Percentiles rank a stretch among this genome's conserved stretches.
Conservation (phyloP, 192 early-diverging fungal species). For the Gonapodya prolifera region DNA sequence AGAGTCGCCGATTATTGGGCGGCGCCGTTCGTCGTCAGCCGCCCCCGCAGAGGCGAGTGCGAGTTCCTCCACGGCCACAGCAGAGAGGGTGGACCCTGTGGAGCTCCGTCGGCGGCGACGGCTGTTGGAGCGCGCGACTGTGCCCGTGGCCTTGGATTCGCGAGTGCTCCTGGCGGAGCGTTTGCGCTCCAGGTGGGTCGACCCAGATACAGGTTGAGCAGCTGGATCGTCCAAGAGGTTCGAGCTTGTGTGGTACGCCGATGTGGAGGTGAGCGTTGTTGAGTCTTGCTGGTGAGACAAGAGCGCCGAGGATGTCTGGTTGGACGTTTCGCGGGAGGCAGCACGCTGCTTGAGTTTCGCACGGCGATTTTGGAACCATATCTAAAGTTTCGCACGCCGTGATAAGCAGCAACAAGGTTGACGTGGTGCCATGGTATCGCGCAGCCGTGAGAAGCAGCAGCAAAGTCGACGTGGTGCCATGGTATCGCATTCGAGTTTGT, state of each 20-base stretch:
- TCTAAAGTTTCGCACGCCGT: background rate
- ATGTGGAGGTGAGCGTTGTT: background rate
- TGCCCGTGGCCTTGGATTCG: background rate
- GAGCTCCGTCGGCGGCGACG: background rate
- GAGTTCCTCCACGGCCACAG: background rate
- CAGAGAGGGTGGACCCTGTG: background rate
- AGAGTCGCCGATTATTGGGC: background rate
- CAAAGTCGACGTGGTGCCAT: too few species aligned
- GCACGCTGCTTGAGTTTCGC: background rate
- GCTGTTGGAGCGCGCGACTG: background rate
- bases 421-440: too few species aligned
- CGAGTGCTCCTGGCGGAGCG: background rate
- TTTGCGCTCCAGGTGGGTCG: background rate
- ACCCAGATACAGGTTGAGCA: background rate
- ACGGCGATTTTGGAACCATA: conserved; percentile 6
- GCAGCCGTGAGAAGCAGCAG: too few species aligned
- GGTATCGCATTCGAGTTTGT: too few species aligned
- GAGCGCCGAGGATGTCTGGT: background rate
- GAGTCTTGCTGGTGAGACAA: background rate
- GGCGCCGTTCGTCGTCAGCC: background rate
- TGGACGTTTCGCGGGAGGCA: background rate
- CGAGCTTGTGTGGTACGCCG: too few species aligned
- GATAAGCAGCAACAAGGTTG: background rate
- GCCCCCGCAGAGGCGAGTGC: background rate
- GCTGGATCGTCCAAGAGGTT: background rate